Evolutionary conservation across 176 grass and related monocot species (phyloP), one percentile per base, ranked within the genome.

Genomic region (Zea mays): DNA sequence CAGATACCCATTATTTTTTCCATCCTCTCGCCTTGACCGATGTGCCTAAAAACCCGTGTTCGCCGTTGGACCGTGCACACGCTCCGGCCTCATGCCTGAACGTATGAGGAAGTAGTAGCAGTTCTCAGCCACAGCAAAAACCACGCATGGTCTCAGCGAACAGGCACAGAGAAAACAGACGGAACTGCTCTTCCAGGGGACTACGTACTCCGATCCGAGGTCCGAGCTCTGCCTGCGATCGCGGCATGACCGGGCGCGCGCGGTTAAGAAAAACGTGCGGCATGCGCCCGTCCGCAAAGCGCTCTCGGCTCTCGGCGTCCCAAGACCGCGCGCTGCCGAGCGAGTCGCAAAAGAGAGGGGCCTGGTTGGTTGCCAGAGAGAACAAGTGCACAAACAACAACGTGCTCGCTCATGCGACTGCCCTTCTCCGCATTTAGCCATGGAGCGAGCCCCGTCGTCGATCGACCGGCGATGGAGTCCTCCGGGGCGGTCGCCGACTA

Each of bases 211-310:
- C 27, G 27, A 27, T 27, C 27, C 27, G 8, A 9, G 62, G 37
- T 41, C 40, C 40, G 40, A 55, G 27, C 27, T 27, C 27, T 17
- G 71, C 3, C 51, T 12, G 50, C 50, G 71, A 50, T 10, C 71
- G 71, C 16, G 71, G 48, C 48, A 17, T 8, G 27, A 49, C 27
- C 2, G 9, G 12, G 21, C 67, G 44, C 1, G 40, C 67, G 67
- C 44, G 69, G 15, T 7, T 7, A 55, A 55, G 36, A 41, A 73
- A 37, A 73, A 57, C 71, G 71, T 73, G 71, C 51, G 49, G 16
- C 70, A 13, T 47, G 50, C 37, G 16, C 10, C 48, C 50, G 14
- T 3, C 70, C 34, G 11, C 15, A 35, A 72, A 72, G 49, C 70
- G 0, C 36, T 13, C 10, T 37, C 19, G 19, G 8, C 4, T 10